Conservation (phyloP, 768 basidiomycete species). For the Mrakia frigida region DNA sequence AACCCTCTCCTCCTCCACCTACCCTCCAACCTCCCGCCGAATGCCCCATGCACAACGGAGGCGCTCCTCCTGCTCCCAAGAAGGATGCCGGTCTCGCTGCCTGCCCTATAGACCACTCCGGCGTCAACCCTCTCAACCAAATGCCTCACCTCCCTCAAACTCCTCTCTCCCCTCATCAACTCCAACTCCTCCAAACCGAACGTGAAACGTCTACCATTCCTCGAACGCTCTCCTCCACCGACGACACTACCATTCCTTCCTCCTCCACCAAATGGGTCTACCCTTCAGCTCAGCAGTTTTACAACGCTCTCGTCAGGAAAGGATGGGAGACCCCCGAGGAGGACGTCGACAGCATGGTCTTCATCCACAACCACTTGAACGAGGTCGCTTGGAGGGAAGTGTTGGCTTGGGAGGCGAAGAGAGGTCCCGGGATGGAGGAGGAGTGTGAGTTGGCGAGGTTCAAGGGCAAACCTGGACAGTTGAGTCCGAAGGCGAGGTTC, state of each 20-base stretch:
- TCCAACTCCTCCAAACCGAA: slow-evolving; percentile 59
- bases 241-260: slow-evolving; percentile 43
- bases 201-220: slow-evolving; percentile 83
- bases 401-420: slow-evolving; percentile 78
- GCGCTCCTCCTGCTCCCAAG: neutral
- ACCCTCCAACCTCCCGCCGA: slow-evolving; percentile 30
- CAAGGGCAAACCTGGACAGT: slow-evolving; percentile 81
- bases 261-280: slow-evolving; percentile 67
- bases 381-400: slow-evolving; percentile 96
- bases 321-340: slow-evolving; percentile 98
- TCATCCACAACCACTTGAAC: slow-evolving; percentile 96
- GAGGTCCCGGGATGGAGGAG: slow-evolving; percentile 48
- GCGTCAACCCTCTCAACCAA: slow-evolving; percentile 69
- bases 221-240: slow-evolving; percentile 47
- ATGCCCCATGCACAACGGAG: slow-evolving; percentile 34
- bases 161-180: slow-evolving; percentile 55
- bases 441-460: slow-evolving; percentile 72
- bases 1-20: slow-evolving; percentile 12
- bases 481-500: slow-evolving; percentile 89
- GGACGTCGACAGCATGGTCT: slow-evolving; percentile 92
- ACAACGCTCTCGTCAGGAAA: slow-evolving; percentile 91
- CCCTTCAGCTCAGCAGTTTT: slow-evolving; percentile 95
- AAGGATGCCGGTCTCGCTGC: slow-evolving; percentile 36
- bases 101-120: slow-evolving; percentile 47
- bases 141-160: slow-evolving; percentile 79